Evolutionary conservation across 164 flowering plant species (phyloP).

Genomic region (Nymphaea colorata): DNA sequence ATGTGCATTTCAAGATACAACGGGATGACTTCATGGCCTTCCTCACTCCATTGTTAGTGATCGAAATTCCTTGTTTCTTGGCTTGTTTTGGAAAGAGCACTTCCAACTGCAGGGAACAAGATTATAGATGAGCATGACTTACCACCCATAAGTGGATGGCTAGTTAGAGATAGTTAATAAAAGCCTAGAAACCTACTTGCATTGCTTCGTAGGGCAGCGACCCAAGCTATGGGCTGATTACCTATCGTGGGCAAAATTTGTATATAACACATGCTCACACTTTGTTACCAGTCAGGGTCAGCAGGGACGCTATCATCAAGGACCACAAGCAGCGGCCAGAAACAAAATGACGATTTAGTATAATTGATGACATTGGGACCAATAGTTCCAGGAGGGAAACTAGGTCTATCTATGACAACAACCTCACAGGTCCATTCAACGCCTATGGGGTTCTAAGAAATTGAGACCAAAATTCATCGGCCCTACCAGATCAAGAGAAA

Average conservation of each 20-base stretch:
- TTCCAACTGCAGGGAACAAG: neutral
- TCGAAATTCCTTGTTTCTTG: conserved; percentile 1
- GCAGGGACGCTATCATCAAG: neutral
- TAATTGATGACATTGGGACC: too few species aligned
- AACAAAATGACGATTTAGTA: neutral
- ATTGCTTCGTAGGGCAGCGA: conserved; percentile 1
- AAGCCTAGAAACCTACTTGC: neutral
- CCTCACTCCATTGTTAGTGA: conserved; percentile 3
- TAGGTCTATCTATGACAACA: too few species aligned
- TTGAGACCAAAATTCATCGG: too few species aligned
- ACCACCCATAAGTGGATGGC: neutral
- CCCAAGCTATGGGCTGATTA: neutral
- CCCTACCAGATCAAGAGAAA: too few species aligned
- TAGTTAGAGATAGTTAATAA: conserved; percentile 3
- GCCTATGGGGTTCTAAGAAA: too few species aligned
- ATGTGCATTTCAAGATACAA: neutral
- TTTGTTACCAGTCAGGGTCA: neutral
- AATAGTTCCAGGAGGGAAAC: too few species aligned
- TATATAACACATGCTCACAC: conserved; percentile 1
- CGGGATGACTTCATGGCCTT: neutral
- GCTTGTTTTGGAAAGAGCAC: neutral
- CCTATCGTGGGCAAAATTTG: neutral
- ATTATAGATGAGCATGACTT: neutral
- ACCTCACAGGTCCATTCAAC: too few species aligned
- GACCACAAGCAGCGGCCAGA: neutral